These are phyloP conservation scores for Globisporangium heterothallicum DNA, from an alignment of 352 stramenopile species.

Conservation along the genomic window DNA sequence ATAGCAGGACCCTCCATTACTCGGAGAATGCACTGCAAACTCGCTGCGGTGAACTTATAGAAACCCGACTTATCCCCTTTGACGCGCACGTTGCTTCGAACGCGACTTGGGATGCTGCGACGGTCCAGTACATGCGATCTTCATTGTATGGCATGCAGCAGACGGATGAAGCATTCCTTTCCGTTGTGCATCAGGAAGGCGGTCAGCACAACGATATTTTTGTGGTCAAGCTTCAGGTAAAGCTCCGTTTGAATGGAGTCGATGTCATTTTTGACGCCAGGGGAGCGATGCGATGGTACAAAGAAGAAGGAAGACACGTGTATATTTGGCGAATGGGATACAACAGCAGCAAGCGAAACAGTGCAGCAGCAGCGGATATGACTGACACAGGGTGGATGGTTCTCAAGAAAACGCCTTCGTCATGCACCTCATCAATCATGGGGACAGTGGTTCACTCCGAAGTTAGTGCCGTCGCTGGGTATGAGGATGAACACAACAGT, in stretches of 20 bases:
- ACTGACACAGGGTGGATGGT: background rate
- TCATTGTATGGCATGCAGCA: background rate
- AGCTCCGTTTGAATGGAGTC: conserved; percentile 2
- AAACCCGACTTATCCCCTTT: background rate
- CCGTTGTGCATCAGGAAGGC: background rate
- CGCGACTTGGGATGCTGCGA: conserved; percentile 1
- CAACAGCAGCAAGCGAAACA: background rate
- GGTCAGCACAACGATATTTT: background rate
- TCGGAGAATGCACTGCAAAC: no score
- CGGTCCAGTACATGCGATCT: background rate
- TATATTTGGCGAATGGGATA: background rate
- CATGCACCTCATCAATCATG: conserved; percentile 1
- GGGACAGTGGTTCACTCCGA: background rate
- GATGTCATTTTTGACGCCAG: background rate
- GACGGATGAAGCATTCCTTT: background rate
- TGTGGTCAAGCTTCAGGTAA: background rate
- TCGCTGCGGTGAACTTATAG: background rate
- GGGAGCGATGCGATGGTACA: conserved; percentile 1
- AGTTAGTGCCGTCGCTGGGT: background rate
- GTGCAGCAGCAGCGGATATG: background rate
- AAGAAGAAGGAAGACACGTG: background rate
- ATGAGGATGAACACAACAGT: background rate
- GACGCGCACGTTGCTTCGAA: background rate
- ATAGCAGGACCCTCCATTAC: background rate
- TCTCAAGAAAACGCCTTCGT: background rate